Conservation (phyloP, 345 rosid genomes). For the Pugionium cornutum region DNA sequence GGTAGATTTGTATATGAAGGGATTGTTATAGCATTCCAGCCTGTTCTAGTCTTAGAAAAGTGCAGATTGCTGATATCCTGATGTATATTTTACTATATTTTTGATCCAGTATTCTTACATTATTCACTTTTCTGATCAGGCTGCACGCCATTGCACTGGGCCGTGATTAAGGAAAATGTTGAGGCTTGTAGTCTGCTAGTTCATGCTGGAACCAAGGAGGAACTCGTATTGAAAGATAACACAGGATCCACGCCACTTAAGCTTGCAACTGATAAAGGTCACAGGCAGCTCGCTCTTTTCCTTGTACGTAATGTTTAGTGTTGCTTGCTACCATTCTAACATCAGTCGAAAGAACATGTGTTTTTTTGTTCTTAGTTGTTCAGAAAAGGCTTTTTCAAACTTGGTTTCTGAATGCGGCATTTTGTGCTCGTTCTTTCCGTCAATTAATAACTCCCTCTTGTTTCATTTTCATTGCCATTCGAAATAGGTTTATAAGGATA, state of each 20-base stretch:
- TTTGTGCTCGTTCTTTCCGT: slow-evolving; percentile 1
- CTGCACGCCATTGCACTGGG: slow-evolving; percentile 98
- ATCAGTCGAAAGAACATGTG: background rate
- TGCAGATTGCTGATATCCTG: slow-evolving; percentile 12
- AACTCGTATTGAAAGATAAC: slow-evolving; percentile 69
- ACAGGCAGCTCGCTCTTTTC: slow-evolving; percentile 74
- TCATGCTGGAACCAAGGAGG: slow-evolving; percentile 87
- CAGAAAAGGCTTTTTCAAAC: slow-evolving; percentile 11
- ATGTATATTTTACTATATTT: background rate
- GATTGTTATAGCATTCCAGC: slow-evolving; percentile 10
- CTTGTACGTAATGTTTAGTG: slow-evolving; percentile 74
- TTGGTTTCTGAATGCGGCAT: background rate
- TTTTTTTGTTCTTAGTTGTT: slow-evolving; percentile 3
- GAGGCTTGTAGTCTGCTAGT: slow-evolving; percentile 85
- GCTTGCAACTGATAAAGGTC: slow-evolving; percentile 95
- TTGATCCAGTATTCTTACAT: slow-evolving; percentile 20
- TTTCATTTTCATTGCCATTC: slow-evolving; percentile 2
- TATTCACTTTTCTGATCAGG: slow-evolving; percentile 49
- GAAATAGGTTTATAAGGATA: background rate
- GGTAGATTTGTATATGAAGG: background rate
- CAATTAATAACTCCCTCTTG: background rate
- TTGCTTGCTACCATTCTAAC: slow-evolving; percentile 25
- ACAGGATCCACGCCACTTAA: slow-evolving; percentile 81
- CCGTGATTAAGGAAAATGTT: slow-evolving; percentile 69
- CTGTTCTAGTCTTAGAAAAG: slow-evolving; percentile 12